Conservation (phyloP, 371 early-diverging fungal genomes). For the Apophysomyces variabilis region DNA sequence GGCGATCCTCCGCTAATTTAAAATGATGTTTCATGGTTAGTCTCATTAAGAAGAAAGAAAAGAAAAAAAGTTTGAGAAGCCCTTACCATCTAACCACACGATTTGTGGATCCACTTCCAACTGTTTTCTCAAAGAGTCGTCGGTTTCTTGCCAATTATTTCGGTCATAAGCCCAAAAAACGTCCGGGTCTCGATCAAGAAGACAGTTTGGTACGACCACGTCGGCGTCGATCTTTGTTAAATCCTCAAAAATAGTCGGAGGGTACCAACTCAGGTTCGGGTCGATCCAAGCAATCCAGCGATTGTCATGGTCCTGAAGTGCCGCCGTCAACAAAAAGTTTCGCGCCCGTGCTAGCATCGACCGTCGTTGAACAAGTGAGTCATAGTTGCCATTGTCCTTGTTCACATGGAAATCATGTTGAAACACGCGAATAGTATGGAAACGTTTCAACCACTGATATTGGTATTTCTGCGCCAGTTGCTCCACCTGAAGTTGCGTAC, state of each 20-base stretch:
- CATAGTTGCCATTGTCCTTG: constrained; percentile 13
- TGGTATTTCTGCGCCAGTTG: neutral
- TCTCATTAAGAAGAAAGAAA: too few relatives aligned
- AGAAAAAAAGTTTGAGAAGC: neutral
- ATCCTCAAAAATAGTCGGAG: constrained; percentile 54
- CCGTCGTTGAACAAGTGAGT: constrained; percentile 30
- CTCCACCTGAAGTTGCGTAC: constrained; percentile 29
- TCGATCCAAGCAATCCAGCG: constrained; percentile 65
- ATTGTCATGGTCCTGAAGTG: constrained; percentile 44
- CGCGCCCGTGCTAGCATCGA: constrained; percentile 56
- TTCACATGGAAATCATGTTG: constrained; percentile 46
- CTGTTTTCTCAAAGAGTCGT: constrained; percentile 52
- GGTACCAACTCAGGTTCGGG: constrained; percentile 52
- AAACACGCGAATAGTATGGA: constrained; percentile 44
- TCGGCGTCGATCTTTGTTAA: constrained; percentile 55
- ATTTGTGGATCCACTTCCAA: constrained; percentile 40
- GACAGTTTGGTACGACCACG: constrained; percentile 62
- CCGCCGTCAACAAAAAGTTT: constrained; percentile 55
- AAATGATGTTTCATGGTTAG: too few relatives aligned
- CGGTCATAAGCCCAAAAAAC: constrained; percentile 57
- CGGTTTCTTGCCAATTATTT: constrained; percentile 71
- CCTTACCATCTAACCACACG: constrained; percentile 45
- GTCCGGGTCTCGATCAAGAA: constrained; percentile 35
- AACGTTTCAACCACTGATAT: constrained; percentile 27
- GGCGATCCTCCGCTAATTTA: neutral